phyloP scores from a whole-genome alignment of 2,329 filamentous ascomycete species.

The Claviceps capensis region DNA sequence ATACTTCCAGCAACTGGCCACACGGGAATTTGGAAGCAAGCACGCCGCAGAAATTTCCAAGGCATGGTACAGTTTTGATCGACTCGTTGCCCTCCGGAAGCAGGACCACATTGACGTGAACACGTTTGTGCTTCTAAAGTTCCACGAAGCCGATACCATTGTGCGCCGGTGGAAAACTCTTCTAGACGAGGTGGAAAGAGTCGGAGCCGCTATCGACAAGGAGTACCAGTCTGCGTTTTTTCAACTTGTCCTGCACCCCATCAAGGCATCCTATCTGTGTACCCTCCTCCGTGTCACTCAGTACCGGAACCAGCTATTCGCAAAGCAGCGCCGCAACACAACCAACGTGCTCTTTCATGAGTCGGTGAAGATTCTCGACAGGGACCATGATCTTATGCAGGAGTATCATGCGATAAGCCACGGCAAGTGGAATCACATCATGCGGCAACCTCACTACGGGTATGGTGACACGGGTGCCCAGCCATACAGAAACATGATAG shows the following conservation, averaged over 20 bases:
- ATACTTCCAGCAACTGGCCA: conserved; percentile 33
- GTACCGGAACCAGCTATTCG: conserved; percentile 39
- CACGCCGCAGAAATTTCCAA: conserved; percentile 31
- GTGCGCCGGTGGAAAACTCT: conserved; percentile 39
- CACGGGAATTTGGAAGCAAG: conserved; percentile 35
- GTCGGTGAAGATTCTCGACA: conserved; percentile 35
- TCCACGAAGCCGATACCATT: conserved; percentile 43
- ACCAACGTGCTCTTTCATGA: conserved; percentile 36
- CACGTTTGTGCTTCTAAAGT: conserved; percentile 45
- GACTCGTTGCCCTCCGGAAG: conserved; percentile 36
- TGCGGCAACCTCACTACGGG: conserved; percentile 35
- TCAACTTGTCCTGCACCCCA: conserved; percentile 46
- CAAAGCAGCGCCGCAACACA: conserved; percentile 40
- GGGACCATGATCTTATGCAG: conserved; percentile 35
- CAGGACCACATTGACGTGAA: conserved; percentile 44
- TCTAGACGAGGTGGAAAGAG: conserved; percentile 26
- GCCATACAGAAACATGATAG: conserved; percentile 39
- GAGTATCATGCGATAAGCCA: conserved; percentile 35
- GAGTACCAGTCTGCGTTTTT: conserved; percentile 40
- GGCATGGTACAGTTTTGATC: conserved; percentile 39
- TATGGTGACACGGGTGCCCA: conserved; percentile 17
- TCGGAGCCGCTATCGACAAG: conserved; percentile 29
- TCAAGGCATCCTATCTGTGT: conserved; percentile 42
- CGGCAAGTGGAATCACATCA: conserved; percentile 44
- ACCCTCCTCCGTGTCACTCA: conserved; percentile 32